Evolutionary conservation across 495 filamentous ascomycete genomes (phyloP), one percentile per base, ranked within the genome.

Genomic region (Hypoxylon lienhwacheense): DNA sequence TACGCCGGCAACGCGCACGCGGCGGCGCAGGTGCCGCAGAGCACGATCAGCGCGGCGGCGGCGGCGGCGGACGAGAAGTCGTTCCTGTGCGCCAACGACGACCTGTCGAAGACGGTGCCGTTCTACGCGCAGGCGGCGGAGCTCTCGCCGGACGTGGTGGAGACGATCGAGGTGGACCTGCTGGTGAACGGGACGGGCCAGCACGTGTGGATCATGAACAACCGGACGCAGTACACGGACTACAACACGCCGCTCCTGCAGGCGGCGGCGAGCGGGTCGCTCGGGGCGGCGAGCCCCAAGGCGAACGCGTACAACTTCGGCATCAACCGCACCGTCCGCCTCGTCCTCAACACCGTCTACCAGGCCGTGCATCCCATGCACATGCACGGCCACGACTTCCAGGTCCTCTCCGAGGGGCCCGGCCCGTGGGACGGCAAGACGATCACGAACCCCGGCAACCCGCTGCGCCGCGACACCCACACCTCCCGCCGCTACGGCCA

Each of bases 301-400:
- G n/a, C n/a, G n/a, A 84, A 81, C 59, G 77, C 83, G 22, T 71
- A 75, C 61, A 75, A 85, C 62, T 79, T 77, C 47, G 77, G 77
- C 12, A 56, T 33, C 46, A 80, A 79, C 63, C 61, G 56, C 7
- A 74, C 75, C 7, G 61, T 85, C 1, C 74, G 84, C 11, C 53
- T 87, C 29, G 60, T 80, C 1, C 64, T 82, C 7, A 49, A 72
- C 40, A 74, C 70, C 47, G 45, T 53, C 1, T 57, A 61, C 8
- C 46, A 47, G 14, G 43, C 66, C 6, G 55, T 59, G 22, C 82
- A 77, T 39, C 80, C 77, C 8, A 76, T 83, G 25, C 79, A 84
- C 48, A 64, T 86, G 7, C 79, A 83, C 61, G 81, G 81, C 1
- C 76, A 85, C 62, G 74, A 84, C 47, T 86, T 86, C 66, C 64